phyloP scores from a whole-genome alignment of 352 stramenopile genomes.

The Phytophthora pisi region DNA sequence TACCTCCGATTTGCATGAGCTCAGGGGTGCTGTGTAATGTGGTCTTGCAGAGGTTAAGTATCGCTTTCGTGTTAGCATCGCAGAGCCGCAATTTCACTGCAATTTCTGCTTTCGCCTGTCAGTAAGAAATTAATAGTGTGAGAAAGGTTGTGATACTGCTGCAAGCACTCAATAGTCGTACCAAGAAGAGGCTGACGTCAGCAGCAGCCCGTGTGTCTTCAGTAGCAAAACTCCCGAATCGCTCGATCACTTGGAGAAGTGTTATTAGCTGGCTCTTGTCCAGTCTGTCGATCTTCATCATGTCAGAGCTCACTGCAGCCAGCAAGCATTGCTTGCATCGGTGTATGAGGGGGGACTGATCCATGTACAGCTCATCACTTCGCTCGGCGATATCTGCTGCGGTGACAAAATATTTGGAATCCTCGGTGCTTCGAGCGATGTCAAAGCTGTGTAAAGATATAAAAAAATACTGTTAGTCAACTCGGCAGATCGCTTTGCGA shows the following conservation, averaged over 20 bases:
- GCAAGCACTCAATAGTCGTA: conserved; percentile 14
- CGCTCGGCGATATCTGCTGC: conserved; percentile 62
- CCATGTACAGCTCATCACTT: conserved; percentile 45
- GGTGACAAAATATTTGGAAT: conserved; percentile 56
- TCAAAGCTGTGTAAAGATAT: conserved; percentile 52
- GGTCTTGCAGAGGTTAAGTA: conserved; percentile 60
- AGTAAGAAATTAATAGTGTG: background rate
- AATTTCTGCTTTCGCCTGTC: conserved; percentile 53
- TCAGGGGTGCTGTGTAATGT: conserved; percentile 39
- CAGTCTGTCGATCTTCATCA: conserved; percentile 60
- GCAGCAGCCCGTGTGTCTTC: conserved; percentile 14
- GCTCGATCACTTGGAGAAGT: conserved; percentile 51
- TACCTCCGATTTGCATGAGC: conserved; percentile 67
- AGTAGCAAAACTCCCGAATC: conserved; percentile 35
- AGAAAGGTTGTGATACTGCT: background rate
- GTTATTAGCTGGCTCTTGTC: conserved; percentile 38
- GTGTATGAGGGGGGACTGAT: conserved; percentile 41
- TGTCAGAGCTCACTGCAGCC: conserved; percentile 58
- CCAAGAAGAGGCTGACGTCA: conserved; percentile 42
- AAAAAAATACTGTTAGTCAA: background rate
- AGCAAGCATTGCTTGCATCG: conserved; percentile 56
- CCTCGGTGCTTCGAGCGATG: conserved; percentile 64
- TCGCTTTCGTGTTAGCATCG: conserved; percentile 56
- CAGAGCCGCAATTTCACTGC: conserved; percentile 63
- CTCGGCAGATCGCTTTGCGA: background rate